Evolutionary conservation across 169 alveolate species (phyloP).

Genomic region (Plasmodium chabaudi): DNA sequence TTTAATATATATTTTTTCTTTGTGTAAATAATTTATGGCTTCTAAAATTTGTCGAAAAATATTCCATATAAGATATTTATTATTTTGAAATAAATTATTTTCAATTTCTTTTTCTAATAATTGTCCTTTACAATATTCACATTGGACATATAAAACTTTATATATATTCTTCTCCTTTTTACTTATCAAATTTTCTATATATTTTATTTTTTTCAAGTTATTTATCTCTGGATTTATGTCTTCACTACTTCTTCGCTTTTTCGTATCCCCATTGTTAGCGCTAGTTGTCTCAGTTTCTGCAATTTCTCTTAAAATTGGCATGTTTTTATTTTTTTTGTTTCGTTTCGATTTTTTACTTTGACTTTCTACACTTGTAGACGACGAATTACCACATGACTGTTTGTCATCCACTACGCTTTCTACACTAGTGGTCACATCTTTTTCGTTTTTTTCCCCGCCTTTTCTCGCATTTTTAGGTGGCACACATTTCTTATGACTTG

Average conservation of each 20-base stretch:
- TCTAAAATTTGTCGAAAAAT: slow-evolving; percentile 62
- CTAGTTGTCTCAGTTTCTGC: neutral
- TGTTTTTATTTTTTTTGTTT: no score
- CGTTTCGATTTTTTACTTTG: neutral
- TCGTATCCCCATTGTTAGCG: neutral
- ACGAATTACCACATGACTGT: neutral
- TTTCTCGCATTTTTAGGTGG: neutral
- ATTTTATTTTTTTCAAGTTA: neutral
- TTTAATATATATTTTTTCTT: slow-evolving; percentile 33
- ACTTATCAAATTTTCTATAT: slow-evolving; percentile 11
- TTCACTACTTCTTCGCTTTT: neutral
- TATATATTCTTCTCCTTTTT: slow-evolving; percentile 21
- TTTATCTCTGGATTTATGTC: neutral
- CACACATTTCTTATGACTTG: neutral
- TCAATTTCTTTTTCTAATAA: slow-evolving; percentile 49
- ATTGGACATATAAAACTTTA: slow-evolving; percentile 47
- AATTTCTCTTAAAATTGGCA: no score
- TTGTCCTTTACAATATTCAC: slow-evolving; percentile 72
- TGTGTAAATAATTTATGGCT: slow-evolving; percentile 58
- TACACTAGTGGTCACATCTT: neutral
- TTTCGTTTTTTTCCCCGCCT: neutral
- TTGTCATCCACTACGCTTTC: neutral
- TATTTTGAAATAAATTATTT: slow-evolving; percentile 44
- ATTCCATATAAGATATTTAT: slow-evolving; percentile 63
- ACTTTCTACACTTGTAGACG: neutral